Base-by-base conservation (phyloP, 768 basidiomycete species). In the Megacollybia marginata region DNA sequence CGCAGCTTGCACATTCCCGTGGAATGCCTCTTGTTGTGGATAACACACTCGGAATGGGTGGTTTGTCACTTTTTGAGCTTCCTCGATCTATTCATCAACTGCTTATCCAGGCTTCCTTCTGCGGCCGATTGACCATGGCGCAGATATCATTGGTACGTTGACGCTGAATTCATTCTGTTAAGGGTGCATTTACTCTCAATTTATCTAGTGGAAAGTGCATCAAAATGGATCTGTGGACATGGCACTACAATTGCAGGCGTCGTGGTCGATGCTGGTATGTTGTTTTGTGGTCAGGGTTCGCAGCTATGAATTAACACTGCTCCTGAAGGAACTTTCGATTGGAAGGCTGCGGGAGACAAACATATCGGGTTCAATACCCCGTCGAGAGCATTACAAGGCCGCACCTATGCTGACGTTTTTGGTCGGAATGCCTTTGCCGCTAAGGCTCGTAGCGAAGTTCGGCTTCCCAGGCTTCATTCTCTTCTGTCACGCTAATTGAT, bases 141-240 rank as follows among this genome's bases (percentile, higher is more conserved):
- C 57, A 31, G 57, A 60, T 34, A 60, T 60, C 47, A 51, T 59
- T n/a, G 43, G 43, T 44, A 19, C 11, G 43, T 23, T 10, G 20
- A 23, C 43, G n/a, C 43, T 23, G 11, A 11, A 23, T 23, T 12
- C 43, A 10, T 13, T 10, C 12, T 20, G 12, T 23, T 19, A 44
- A 12, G 43, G 10, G n/a, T n/a, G n/a, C n/a, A n/a, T n/a, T n/a
- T 10, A 23, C 43, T 44, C 20, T 11, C 43, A 10, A 20, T 10
- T 10, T 44, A 10, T n/a, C 10, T 19, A 44, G 76, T 80, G 1
- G 75, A 83, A 60, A 78, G 75, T 31, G 78, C 78, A 7, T 83
- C 82, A 0, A 83, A 83, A 54, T 83, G 80, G 82, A 80, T 82
- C 10, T 71, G 80, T 9, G 78, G 79, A 0, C 79, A 80, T 51